Evolutionary conservation across 129 eudicot species (phyloP), one percentile per base, ranked within the genome.

Genomic region (Flaveria linearis): DNA sequence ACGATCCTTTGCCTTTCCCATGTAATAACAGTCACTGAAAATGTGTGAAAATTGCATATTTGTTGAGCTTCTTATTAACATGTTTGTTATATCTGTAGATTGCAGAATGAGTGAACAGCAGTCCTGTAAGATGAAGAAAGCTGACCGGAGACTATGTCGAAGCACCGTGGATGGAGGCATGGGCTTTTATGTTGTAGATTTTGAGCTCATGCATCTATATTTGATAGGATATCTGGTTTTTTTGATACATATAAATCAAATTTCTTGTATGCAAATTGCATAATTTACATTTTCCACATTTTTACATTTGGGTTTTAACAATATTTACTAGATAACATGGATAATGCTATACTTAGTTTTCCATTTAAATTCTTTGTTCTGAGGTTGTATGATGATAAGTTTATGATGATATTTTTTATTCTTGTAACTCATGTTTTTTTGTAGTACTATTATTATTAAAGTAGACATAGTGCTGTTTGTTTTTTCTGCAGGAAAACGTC

Each of bases 1-100:
- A 39, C 75, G 96, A 72, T 94, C 98, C 76, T 94, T 94, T 74
- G 98, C 98, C 53, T 94, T 94, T 85, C 98, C 98, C 3, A 80
- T 94, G 98, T 94, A 89, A 84, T 74, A 28, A 69, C 57, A 61
- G 30, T 11, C 13, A 0, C 7, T 1, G 0, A 13, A 49, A 49
- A 49, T 14, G 5, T 49, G 17, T 49, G n/a, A 14, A 49, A 49
- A 3, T 49, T 49, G 16, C 15, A 7, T 11, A 58, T 58, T 23
- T 10, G 33, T 11, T 57, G 12, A 58, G 33, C 10, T 58, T 4
- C 5, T 25, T 58, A 15, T 11, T 26, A 33, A n/a, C 30, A 11
- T 55, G 10, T 45, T n/a, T 73, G 14, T 36, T 15, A 42, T 58
- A 22, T 66, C 42, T 82, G 74, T 92, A 92, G 97, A 85, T 79